Evolutionary conservation across 352 stramenopile species (phyloP).

Genomic region (Globisporangium viniferum): DNA sequence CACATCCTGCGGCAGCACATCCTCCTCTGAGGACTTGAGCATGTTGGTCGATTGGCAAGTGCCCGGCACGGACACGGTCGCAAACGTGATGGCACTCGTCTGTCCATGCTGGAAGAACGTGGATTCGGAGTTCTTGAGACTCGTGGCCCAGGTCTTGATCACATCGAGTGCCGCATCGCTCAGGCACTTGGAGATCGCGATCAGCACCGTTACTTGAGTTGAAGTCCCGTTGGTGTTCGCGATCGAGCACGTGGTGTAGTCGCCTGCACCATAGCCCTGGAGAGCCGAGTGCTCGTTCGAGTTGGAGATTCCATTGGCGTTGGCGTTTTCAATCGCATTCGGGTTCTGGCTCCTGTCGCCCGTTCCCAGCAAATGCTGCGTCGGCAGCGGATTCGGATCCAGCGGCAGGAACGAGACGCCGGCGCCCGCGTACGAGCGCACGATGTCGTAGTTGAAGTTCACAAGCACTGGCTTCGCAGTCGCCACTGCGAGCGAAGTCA

Average conservation of each 20-base stretch:
- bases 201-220: conserved; percentile 28
- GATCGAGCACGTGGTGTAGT: neutral
- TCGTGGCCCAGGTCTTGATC: conserved; percentile 39
- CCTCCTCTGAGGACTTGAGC: neutral
- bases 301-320: too few species aligned
- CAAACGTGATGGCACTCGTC: neutral
- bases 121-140: neutral
- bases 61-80: conserved; percentile 25
- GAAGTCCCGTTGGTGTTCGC: neutral
- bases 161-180: conserved; percentile 25
- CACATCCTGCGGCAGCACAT: neutral
- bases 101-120: conserved; percentile 9
- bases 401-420: conserved; percentile 12
- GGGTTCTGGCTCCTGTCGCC: neutral
- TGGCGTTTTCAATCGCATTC: too few species aligned
- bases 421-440: conserved; percentile 7
- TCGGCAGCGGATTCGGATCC: conserved; percentile 4
- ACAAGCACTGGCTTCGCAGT: neutral
- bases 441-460: conserved; percentile 15
- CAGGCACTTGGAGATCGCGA: conserved; percentile 63
- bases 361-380: conserved; percentile 10
- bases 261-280: neutral
- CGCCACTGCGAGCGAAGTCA: neutral
- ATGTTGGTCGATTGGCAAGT: conserved; percentile 28
- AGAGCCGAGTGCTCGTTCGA: too few species aligned